phyloP scores from a whole-genome alignment of 208 protist genomes.

The Naegleria gruberi region DNA sequence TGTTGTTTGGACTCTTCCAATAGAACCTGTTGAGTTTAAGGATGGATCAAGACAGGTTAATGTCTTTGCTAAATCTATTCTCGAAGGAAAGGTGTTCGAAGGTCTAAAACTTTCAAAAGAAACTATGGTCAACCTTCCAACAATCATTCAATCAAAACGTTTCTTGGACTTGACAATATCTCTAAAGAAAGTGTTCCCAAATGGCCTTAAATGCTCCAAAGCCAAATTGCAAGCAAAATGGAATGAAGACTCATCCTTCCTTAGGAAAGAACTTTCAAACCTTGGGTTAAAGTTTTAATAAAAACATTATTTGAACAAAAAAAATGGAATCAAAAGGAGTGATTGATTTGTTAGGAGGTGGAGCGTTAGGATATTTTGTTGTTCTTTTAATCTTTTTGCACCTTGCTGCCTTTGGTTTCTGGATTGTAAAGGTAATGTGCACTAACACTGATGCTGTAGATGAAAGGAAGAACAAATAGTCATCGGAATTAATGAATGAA shows the following conservation, averaged over 20 bases:
- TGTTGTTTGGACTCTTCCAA: not conserved
- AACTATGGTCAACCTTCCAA: not conserved
- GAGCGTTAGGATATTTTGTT: no score
- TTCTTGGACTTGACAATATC: not conserved
- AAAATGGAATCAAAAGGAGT: no score
- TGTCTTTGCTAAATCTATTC: not conserved
- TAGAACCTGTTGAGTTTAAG: not conserved
- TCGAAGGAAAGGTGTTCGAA: constrained; percentile 16
- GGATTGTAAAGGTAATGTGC: no score
- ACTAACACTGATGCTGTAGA: no score
- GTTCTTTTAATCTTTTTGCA: no score
- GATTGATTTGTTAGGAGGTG: no score
- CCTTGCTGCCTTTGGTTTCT: no score
- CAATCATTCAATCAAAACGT: not conserved
- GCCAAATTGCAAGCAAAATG: not conserved
- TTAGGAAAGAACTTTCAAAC: not conserved
- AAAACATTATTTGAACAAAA: no score
- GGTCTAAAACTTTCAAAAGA: not conserved
- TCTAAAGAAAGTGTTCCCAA: not conserved
- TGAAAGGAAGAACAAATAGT: no score
- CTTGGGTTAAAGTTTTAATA: no score
- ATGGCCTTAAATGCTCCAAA: not conserved
- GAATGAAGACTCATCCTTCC: not conserved
- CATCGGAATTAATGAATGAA: no score
- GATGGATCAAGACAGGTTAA: not conserved